These are phyloP conservation scores for Clavulina sp. DNA, from an alignment of 768 basidiomycete species.

Conservation along the genomic window DNA sequence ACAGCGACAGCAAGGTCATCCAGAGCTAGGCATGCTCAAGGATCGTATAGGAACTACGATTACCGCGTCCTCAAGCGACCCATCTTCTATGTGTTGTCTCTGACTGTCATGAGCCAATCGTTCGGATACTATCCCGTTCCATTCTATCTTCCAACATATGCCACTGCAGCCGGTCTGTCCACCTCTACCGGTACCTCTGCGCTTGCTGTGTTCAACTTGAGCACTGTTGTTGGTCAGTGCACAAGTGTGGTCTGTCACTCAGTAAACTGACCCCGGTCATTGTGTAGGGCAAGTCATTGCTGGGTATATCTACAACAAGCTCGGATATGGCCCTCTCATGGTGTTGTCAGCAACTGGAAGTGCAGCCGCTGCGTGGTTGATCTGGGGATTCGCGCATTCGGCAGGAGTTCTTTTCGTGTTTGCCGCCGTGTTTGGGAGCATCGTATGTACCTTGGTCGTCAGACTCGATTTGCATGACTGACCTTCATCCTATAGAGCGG, in stretches of 20 bases:
- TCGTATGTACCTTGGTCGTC: not conserved
- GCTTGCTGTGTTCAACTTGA: conserved; percentile 4
- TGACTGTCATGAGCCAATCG: not conserved
- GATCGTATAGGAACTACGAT: too few species aligned
- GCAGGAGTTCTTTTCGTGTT: not conserved
- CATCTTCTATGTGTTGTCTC: not conserved
- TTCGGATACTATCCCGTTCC: conserved; percentile 5
- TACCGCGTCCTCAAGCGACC: too few species aligned
- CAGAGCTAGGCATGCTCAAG: not conserved
- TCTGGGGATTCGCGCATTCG: conserved; percentile 5
- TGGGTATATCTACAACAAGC: not conserved
- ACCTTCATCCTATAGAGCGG: not conserved
- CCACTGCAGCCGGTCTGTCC: conserved; percentile 1
- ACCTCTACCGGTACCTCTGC: not conserved
- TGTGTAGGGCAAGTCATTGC: conserved; percentile 1
- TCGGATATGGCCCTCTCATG: not conserved
- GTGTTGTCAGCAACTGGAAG: not conserved
- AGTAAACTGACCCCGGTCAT: not conserved
- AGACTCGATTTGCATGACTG: not conserved
- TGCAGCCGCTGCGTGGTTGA: not conserved
- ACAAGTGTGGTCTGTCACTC: not conserved
- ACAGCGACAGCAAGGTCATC: not conserved
- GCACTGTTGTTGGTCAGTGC: not conserved
- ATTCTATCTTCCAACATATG: conserved; percentile 6
- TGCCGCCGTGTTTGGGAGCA: conserved; percentile 2